Evolutionary conservation across 2,329 filamentous ascomycete genomes (phyloP), one percentile per base, ranked within the genome.

Genomic region (Pyrenochaeta sp.): DNA sequence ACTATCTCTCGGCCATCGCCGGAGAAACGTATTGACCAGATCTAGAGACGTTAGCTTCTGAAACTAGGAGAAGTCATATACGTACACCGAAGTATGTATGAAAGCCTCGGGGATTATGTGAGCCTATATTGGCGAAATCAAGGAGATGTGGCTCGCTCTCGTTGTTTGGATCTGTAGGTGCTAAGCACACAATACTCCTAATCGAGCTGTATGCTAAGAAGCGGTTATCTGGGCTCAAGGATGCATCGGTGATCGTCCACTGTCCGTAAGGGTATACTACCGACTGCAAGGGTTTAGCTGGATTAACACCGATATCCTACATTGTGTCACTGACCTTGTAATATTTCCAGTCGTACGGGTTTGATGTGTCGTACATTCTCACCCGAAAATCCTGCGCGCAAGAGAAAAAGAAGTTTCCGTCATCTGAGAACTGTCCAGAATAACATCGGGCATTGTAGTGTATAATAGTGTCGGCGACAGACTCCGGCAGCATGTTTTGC

Each of bases 221-320:
- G 63, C 87, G 90, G 73, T 97, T 98, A 78, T 98, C 92, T 0
- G 93, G 92, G 56, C 91, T 96, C 37, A 98, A 76, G 0, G 91
- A 90, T 1, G 94, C 93, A 76, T 99, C 95, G 12, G 95, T 98
- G 61, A 99, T 89, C 1, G 94, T 98, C 95, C 95, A 99, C 66
- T 91, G 89, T 2, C 93, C 95, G 61, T 88, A 90, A 0, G 92
- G 92, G 74, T 95, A 97, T 23, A 82, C 79, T 4, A 92, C 91
- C 0, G 90, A 94, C 77, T 94, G 93, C 78, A 89, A 39, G 1
- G 15, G 12, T 23, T 68, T 37, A 66, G 47, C 27, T 31, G 15
- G 32, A 33, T 42, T 31, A 40, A 15, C 10, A 21, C 20, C 31
- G 15, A 14, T 36, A 7, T 7, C 39, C 12, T 18, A 29, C 51